These are phyloP conservation scores for Rhytidiadelphus loreus DNA, from an alignment of 225 moss, liverwort and hornwort genomes.

Conservation along the genomic window DNA sequence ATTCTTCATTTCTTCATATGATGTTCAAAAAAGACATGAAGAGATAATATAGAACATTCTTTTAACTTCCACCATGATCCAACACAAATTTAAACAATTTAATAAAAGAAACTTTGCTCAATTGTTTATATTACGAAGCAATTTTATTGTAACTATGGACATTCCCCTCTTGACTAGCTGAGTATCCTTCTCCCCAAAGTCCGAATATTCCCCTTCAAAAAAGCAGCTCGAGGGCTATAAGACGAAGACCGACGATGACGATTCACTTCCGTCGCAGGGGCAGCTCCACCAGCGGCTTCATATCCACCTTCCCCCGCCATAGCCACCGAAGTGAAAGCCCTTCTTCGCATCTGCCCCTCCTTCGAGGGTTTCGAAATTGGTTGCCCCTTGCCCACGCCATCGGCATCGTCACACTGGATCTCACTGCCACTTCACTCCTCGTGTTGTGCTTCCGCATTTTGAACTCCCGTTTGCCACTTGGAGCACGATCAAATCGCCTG, in stretches of 20 bases:
- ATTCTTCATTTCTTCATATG: fast-evolving
- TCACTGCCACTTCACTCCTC: not conserved
- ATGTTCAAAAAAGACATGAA: not conserved
- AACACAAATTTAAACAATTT: not conserved
- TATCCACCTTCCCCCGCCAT: not conserved
- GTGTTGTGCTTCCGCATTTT: not conserved
- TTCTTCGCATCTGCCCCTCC: not conserved
- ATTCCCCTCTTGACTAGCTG: not conserved
- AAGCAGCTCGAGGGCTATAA: not conserved
- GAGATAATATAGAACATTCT: fast-evolving
- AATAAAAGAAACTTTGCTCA: not conserved
- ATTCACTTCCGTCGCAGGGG: not conserved
- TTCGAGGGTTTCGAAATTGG: not conserved
- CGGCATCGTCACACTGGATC: not conserved
- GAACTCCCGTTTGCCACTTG: not conserved
- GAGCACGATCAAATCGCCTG: not conserved
- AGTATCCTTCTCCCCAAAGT: not conserved
- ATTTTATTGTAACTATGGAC: no score
- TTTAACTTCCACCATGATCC: not conserved
- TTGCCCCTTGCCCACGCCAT: not conserved
- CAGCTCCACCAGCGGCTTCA: not conserved
- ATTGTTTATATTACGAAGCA: not conserved
- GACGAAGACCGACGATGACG: not conserved
- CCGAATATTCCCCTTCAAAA: not conserved
- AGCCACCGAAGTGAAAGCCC: not conserved